These are phyloP conservation scores for Tetrahymena thermophila DNA, from an alignment of 73 alveolate genomes.

Conservation along the genomic window DNA sequence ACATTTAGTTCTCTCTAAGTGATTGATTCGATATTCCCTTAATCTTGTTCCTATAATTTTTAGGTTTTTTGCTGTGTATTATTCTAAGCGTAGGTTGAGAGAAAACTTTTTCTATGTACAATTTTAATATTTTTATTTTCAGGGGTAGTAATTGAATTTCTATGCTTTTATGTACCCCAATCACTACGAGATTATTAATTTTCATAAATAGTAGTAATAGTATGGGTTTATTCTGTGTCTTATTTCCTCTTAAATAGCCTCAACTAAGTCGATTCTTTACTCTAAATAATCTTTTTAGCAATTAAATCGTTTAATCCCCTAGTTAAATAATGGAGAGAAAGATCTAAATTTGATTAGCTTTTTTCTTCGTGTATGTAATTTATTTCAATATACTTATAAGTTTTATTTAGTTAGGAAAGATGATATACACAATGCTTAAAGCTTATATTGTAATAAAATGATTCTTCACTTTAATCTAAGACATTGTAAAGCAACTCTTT, in stretches of 20 bases:
- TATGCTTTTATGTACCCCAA: not conserved
- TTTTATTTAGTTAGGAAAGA: not conserved
- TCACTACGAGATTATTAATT: not conserved
- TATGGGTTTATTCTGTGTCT: not conserved
- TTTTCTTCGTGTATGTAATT: not conserved
- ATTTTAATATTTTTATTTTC: not conserved
- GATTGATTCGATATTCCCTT: not conserved
- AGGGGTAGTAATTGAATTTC: not conserved
- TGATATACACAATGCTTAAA: not conserved
- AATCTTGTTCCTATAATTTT: not conserved
- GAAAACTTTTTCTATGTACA: not conserved
- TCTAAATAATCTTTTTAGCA: not conserved
- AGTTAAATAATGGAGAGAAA: not conserved
- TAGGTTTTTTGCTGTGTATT: not conserved
- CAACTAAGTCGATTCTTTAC: not conserved
- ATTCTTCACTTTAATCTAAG: not conserved
- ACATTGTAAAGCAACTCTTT: not conserved
- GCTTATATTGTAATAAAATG: not conserved
- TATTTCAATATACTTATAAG: not conserved
- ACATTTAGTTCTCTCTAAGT: not conserved
- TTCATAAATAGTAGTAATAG: not conserved
- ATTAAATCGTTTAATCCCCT: not conserved
- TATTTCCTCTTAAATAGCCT: not conserved
- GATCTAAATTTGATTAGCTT: not conserved
- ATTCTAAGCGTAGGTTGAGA: not conserved